A percentile compares a stretch with the other conserved stretches of the same genome.
phyloP scores from a whole-genome alignment of 108 stramenopile species.

The Seminavis robusta region DNA sequence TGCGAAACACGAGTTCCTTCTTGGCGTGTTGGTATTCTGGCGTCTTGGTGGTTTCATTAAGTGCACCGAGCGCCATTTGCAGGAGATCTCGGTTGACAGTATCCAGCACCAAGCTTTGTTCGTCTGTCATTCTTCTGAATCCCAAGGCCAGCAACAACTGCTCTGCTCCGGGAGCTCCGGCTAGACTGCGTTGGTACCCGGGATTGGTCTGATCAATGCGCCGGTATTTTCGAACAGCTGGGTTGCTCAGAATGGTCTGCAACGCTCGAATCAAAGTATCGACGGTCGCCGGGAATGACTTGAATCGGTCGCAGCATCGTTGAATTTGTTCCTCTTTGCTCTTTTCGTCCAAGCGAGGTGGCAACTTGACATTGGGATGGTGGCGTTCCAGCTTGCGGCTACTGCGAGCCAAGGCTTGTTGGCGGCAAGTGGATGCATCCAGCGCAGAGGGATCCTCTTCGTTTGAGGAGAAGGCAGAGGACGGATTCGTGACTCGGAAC shows the following conservation, averaged over 20 bases:
- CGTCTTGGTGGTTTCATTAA: slow-evolving; percentile 57
- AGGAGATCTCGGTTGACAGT: slow-evolving; percentile 63
- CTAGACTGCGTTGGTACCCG: slow-evolving; percentile 46
- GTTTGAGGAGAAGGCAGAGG: too few relatives aligned
- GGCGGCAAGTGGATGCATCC: too few relatives aligned
- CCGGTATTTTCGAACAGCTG: slow-evolving; percentile 53
- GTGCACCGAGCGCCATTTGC: slow-evolving; percentile 71
- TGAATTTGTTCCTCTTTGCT: slow-evolving; percentile 76
- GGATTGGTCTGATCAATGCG: slow-evolving; percentile 54
- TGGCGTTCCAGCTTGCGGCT: too few relatives aligned
- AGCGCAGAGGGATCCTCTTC: too few relatives aligned
- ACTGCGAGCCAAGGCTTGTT: too few relatives aligned
- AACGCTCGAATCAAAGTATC: slow-evolving; percentile 70
- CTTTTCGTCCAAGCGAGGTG: slow-evolving; percentile 65
- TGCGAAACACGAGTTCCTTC: slow-evolving; percentile 20
- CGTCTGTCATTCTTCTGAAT: slow-evolving; percentile 27
- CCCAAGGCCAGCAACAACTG: slow-evolving; percentile 75
- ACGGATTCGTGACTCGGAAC: too few relatives aligned
- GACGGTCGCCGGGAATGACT: slow-evolving; percentile 62
- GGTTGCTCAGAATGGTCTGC: slow-evolving; percentile 43
- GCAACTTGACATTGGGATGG: slow-evolving; percentile 73
- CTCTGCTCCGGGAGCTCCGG: slow-evolving; percentile 65
- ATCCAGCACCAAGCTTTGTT: slow-evolving; percentile 42
- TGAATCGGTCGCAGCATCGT: slow-evolving; percentile 64
- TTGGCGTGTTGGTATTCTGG: slow-evolving; percentile 59